phyloP scores from a whole-genome alignment of 768 basidiomycete genomes.

The Trametes sanguinea region DNA sequence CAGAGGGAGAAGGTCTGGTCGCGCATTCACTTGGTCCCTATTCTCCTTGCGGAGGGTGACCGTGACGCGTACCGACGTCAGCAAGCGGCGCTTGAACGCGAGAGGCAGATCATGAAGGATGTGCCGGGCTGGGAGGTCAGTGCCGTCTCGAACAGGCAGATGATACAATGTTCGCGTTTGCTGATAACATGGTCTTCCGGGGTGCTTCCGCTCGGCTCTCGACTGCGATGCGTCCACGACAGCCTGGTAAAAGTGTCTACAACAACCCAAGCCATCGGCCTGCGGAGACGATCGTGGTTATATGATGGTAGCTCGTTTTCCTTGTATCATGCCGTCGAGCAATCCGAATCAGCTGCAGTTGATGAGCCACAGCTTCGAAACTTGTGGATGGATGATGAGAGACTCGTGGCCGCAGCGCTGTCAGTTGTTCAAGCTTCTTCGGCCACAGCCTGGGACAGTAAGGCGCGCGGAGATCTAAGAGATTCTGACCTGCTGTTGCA shows the following conservation, averaged over 20 bases:
- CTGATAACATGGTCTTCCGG: conserved; percentile 23
- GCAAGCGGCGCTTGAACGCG: conserved; percentile 74
- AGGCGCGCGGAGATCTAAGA: background rate
- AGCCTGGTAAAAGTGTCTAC: conserved; percentile 89
- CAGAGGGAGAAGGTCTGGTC: conserved; percentile 94
- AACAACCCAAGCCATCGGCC: conserved; percentile 71
- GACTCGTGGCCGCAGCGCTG: conserved; percentile 10
- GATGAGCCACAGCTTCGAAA: conserved; percentile 22
- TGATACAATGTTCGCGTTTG: conserved; percentile 19
- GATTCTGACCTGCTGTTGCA: too few relatives aligned
- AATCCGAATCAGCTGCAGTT: conserved; percentile 26
- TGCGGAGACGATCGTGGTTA: conserved; percentile 57
- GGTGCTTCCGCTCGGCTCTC: conserved; percentile 22
- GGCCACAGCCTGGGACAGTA: background rate
- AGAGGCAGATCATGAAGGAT: conserved; percentile 93
- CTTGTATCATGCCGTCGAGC: conserved; percentile 25
- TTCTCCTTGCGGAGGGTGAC: conserved; percentile 92
- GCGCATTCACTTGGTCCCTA: conserved; percentile 89
- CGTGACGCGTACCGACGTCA: conserved; percentile 83
- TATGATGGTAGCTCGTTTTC: conserved; percentile 41
- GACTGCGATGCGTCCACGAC: conserved; percentile 23
- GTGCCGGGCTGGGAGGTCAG: conserved; percentile 93
- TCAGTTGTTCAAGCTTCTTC: background rate
- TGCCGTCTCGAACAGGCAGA: conserved; percentile 32
- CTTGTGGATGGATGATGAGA: conserved; percentile 21